Evolutionary conservation across 2,329 filamentous ascomycete genomes (phyloP).

Genomic region (Ceratocystis alfenasii): DNA sequence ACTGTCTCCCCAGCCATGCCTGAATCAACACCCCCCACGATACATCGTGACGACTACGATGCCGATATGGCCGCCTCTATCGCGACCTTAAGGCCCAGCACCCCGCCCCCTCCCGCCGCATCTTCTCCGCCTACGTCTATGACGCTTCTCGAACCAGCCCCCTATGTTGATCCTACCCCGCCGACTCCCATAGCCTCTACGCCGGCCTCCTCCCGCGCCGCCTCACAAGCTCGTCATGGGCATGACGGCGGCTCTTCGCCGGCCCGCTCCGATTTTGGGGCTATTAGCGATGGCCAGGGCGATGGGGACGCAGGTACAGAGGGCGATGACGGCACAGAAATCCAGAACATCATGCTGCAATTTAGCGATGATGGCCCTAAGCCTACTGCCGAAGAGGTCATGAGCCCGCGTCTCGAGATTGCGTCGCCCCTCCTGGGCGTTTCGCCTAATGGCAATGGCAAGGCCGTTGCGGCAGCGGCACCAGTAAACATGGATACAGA

Average conservation of each 20-base stretch:
- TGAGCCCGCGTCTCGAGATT: constrained; percentile 77
- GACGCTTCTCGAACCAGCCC: constrained; percentile 38
- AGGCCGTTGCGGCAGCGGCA: neutral
- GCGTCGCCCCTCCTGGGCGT: constrained; percentile 65
- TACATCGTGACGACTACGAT: constrained; percentile 6
- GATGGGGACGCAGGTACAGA: constrained; percentile 48
- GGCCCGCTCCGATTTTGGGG: constrained; percentile 42
- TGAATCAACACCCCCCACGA: neutral
- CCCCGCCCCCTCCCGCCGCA: constrained; percentile 21
- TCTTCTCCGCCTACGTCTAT: constrained; percentile 30
- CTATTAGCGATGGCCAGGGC: constrained; percentile 31
- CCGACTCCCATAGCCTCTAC: constrained; percentile 44
- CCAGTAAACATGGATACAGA: neutral
- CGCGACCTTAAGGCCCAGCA: constrained; percentile 38
- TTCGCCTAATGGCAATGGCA: constrained; percentile 25
- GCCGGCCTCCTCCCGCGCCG: constrained; percentile 49
- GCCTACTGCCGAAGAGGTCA: constrained; percentile 68
- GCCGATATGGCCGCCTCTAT: constrained; percentile 30
- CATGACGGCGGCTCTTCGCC: constrained; percentile 36
- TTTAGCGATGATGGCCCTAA: constrained; percentile 66
- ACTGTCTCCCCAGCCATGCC: constrained; percentile 8
- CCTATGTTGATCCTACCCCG: constrained; percentile 47
- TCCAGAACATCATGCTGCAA: constrained; percentile 95
- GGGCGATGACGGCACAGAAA: constrained; percentile 65
- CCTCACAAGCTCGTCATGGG: constrained; percentile 36